phyloP scores from a whole-genome alignment of 2,329 filamentous ascomycete genomes.

The Curvularia sp. region DNA sequence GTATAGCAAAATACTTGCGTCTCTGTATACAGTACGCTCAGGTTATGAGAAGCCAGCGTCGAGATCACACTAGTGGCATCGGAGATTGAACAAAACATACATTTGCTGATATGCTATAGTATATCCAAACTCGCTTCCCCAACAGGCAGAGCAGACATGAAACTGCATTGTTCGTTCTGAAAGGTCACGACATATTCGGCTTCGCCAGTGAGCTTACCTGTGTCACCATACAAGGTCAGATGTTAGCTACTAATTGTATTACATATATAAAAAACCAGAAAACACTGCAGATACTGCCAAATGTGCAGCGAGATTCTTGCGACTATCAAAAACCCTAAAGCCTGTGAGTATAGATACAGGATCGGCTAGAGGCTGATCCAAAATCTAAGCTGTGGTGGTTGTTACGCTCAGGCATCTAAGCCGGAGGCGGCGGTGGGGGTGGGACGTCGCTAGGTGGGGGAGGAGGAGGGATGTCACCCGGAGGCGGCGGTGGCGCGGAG shows the following conservation, averaged over 20 bases:
- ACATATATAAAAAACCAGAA: constrained; percentile 6
- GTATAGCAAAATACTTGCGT: background rate
- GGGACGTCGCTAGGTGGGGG: constrained; percentile 66
- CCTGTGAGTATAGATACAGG: constrained; percentile 2
- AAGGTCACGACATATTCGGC: constrained; percentile 9
- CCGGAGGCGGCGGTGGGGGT: constrained; percentile 53
- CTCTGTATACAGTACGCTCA: background rate
- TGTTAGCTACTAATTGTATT: constrained; percentile 8
- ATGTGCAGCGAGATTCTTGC: constrained; percentile 1
- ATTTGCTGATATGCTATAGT: constrained; percentile 4
- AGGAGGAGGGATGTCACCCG: constrained; percentile 59
- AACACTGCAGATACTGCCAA: background rate
- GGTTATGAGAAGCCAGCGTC: background rate
- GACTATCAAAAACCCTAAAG: constrained; percentile 7
- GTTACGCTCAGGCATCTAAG: constrained; percentile 21
- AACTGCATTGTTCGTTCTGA: constrained; percentile 3
- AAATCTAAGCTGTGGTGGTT: constrained; percentile 3
- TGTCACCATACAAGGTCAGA: constrained; percentile 5
- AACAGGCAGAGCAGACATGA: background rate
- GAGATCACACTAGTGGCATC: background rate
- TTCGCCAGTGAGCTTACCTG: constrained; percentile 18
- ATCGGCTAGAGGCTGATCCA: background rate
- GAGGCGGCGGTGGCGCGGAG: constrained; percentile 66
- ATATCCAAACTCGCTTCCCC: background rate
- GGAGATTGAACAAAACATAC: background rate